A percentile compares a stretch with the other conserved stretches of the same genome.
Evolutionary conservation across 495 filamentous ascomycete genomes (phyloP).

Genomic region (Lasiosphaeriaceae sp.): DNA sequence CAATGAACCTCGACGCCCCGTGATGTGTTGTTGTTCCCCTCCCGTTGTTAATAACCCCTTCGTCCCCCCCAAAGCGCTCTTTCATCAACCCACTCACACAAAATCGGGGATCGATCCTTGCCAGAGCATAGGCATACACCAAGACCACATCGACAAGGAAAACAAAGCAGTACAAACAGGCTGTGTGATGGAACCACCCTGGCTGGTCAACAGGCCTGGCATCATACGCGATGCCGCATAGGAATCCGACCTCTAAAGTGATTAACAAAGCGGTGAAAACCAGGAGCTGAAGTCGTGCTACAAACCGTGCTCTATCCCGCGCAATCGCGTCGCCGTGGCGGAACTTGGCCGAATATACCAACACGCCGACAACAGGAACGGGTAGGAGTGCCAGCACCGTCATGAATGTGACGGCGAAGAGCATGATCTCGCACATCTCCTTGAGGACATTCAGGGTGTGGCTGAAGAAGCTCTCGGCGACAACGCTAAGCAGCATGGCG

Average conservation of each 20-base stretch:
- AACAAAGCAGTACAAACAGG: constrained; percentile 11
- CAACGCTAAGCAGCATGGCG: constrained; percentile 60
- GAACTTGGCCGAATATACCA: not conserved
- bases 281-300: not conserved
- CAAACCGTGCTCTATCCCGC: not conserved
- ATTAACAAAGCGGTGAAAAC: constrained; percentile 5
- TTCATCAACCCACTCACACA: too few species aligned
- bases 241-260: constrained; percentile 12
- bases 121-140: not conserved
- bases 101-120: not conserved
- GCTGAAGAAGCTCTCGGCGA: constrained; percentile 60
- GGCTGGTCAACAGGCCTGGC: not conserved
- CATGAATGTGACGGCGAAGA: constrained; percentile 60
- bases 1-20: too few species aligned
- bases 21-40: too few species aligned
- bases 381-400: constrained; percentile 65
- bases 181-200: constrained; percentile 9
- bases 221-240: constrained; percentile 8
- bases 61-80: too few species aligned
- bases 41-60: too few species aligned
- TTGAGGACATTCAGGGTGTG: constrained; percentile 33
- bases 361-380: constrained; percentile 35
- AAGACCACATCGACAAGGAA: constrained; percentile 11
- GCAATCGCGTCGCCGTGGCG: not conserved
- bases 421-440: constrained; percentile 53